Evolutionary conservation across 331 rosid genomes (phyloP), one percentile per base, ranked within the genome.

Genomic region (Quercus phellos): DNA sequence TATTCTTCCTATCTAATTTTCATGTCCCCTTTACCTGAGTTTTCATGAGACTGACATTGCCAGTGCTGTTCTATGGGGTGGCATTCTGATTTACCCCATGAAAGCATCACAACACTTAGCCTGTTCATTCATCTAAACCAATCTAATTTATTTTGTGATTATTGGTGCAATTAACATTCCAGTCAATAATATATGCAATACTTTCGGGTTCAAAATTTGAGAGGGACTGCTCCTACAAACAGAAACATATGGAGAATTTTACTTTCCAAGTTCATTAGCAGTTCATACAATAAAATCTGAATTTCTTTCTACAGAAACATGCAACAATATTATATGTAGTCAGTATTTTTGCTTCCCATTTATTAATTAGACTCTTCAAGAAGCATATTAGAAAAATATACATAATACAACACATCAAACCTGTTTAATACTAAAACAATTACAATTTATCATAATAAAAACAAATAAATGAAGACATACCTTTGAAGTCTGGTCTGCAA

Each of bases 401-500:
- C 35, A 13, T 16, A 4, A 30, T 32, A 18, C 8, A 29, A 29
- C 50, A 66, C 24, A 4, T 17, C 16, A 3, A 66, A 18, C 24
- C 70, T 66, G n/a, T 30, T 18, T 8, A 3, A 16, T 30, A 66
- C 4, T 16, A 8, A 32, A 66, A 4, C 17, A 66, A 14, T 17
- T 58, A 21, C 70, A 32, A 17, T 6, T 29, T 17, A 0, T 9
- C 26, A 32, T 32, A 66, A 46, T 10, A 46, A 46, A 46, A 46
- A 46, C 1, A 46, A 17, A 32, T 17, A 72, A 68, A 10, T 2
- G 8, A 30, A 58, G 64, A 72, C 78, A 74, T 88, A 92, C 98
- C 96, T 80, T 79, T 86, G 70, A 94, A 94, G 75, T 94, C 87
- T 11, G 98, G 98, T 82, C 98, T 88, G n/a, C 78, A 68, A 68